Evolutionary conservation across 2,329 filamentous ascomycete species (phyloP).

Genomic region (Blumeriella jaapii): DNA sequence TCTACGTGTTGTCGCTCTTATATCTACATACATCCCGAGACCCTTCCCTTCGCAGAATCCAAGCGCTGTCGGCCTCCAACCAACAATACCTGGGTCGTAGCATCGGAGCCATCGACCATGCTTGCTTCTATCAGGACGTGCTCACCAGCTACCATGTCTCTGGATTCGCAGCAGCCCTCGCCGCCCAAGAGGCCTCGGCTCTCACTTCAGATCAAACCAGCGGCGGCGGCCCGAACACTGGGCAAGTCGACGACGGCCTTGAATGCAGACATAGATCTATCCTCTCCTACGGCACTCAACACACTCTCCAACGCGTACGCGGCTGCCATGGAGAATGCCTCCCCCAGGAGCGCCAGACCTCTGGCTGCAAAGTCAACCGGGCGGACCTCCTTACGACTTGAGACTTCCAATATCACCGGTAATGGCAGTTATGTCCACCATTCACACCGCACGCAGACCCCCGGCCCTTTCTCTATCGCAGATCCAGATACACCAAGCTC

Average conservation of each 20-base stretch:
- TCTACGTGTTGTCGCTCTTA: too few relatives aligned
- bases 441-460: slow-evolving; percentile 25
- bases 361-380: slow-evolving; percentile 33
- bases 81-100: too few relatives aligned
- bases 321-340: slow-evolving; percentile 48
- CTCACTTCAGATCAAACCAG: slow-evolving; percentile 43
- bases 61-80: too few relatives aligned
- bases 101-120: too few relatives aligned
- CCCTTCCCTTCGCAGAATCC: too few relatives aligned
- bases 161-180: slow-evolving; percentile 15
- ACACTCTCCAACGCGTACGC: slow-evolving; percentile 55
- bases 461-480: slow-evolving; percentile 24
- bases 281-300: slow-evolving; percentile 52
- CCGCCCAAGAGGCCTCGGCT: slow-evolving; percentile 37
- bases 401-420: slow-evolving; percentile 18
- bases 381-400: slow-evolving; percentile 23
- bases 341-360: slow-evolving; percentile 32
- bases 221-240: slow-evolving; percentile 30
- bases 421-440: slow-evolving; percentile 17
- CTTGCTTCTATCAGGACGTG: slow-evolving; percentile 19
- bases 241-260: slow-evolving; percentile 33
- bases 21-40: too few relatives aligned
- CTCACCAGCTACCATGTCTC: slow-evolving; percentile 22
- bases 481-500: slow-evolving; percentile 27
- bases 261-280: slow-evolving; percentile 38